Conservation (phyloP, 1,139 yeast species). For the Yamadazyma dushanensis region DNA sequence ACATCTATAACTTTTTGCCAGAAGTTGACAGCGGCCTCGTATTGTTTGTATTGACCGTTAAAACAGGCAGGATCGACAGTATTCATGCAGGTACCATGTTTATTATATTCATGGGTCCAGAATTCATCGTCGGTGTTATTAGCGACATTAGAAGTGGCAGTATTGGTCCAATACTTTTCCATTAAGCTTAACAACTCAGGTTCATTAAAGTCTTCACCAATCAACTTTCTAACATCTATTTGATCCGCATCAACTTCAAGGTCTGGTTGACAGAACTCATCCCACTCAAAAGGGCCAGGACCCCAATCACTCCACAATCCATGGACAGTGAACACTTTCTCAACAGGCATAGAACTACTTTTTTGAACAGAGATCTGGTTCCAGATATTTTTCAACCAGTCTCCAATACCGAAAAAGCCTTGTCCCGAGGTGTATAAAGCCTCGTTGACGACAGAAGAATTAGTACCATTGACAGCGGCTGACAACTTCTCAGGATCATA, state of each 20-base stretch:
- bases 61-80: slow-evolving; percentile 40
- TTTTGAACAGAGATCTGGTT: slow-evolving; percentile 3
- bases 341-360: slow-evolving; percentile 15
- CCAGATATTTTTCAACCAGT: slow-evolving; percentile 4
- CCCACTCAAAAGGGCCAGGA: slow-evolving; percentile 19
- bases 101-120: slow-evolving; percentile 47
- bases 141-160: slow-evolving; percentile 33
- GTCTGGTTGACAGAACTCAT: slow-evolving; percentile 31
- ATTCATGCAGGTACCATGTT: slow-evolving; percentile 48
- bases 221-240: slow-evolving; percentile 31
- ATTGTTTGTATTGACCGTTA: slow-evolving; percentile 27
- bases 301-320: slow-evolving; percentile 46
- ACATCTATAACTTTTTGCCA: slow-evolving; percentile 36
- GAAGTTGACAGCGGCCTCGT: slow-evolving; percentile 34
- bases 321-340: slow-evolving; percentile 37
- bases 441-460: slow-evolving; percentile 10
- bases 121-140: slow-evolving; percentile 26
- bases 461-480: slow-evolving; percentile 20
- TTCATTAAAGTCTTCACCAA: slow-evolving; percentile 29
- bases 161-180: slow-evolving; percentile 39
- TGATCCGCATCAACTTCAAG: slow-evolving; percentile 27
- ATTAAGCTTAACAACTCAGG: slow-evolving; percentile 30
- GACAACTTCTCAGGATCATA: slow-evolving; percentile 26
- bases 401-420: slow-evolving; percentile 12
- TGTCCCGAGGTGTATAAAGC: slow-evolving; percentile 7